These are phyloP conservation scores for Dactylellina drechsleri DNA, from an alignment of 2,329 filamentous ascomycete genomes.

Conservation along the genomic window DNA sequence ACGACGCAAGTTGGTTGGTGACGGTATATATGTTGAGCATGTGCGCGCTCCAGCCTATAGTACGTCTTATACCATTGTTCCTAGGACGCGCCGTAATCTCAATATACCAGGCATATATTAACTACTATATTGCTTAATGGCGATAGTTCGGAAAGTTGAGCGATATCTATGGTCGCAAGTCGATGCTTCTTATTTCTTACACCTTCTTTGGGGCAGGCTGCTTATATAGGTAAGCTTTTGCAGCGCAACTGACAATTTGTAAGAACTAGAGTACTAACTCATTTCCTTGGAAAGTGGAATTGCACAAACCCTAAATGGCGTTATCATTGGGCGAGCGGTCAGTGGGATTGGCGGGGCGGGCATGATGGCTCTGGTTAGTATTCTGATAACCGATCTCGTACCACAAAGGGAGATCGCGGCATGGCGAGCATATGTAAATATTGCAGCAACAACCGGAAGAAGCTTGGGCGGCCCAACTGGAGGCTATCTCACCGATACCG, in stretches of 20 bases:
- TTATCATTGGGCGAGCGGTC: conserved; percentile 67
- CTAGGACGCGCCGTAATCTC: too few relatives aligned
- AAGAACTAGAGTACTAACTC: background rate
- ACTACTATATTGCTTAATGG: background rate
- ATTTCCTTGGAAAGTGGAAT: conserved; percentile 61
- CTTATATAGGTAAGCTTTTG: conserved; percentile 62
- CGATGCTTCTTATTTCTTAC: conserved; percentile 66
- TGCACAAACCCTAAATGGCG: conserved; percentile 64
- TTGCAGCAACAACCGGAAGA: conserved; percentile 66
- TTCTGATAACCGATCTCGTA: conserved; percentile 68
- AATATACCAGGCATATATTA: too few relatives aligned
- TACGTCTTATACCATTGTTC: conserved; percentile 56
- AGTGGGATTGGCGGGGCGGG: conserved; percentile 68
- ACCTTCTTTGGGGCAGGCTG: conserved; percentile 65
- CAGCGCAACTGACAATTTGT: background rate
- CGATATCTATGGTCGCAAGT: conserved; percentile 69
- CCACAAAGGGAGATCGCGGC: conserved; percentile 67
- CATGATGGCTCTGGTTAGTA: conserved; percentile 66
- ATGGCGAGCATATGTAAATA: conserved; percentile 68
- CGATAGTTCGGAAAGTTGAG: conserved; percentile 68
- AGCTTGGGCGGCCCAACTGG: conserved; percentile 69
- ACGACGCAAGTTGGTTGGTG: conserved; percentile 70
- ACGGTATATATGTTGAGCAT: conserved; percentile 67
- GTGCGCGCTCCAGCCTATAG: conserved; percentile 67
- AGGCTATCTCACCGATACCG: conserved; percentile 70